These are phyloP conservation scores for Sutorius australiensis DNA, from an alignment of 768 basidiomycete genomes.

Conservation along the genomic window DNA sequence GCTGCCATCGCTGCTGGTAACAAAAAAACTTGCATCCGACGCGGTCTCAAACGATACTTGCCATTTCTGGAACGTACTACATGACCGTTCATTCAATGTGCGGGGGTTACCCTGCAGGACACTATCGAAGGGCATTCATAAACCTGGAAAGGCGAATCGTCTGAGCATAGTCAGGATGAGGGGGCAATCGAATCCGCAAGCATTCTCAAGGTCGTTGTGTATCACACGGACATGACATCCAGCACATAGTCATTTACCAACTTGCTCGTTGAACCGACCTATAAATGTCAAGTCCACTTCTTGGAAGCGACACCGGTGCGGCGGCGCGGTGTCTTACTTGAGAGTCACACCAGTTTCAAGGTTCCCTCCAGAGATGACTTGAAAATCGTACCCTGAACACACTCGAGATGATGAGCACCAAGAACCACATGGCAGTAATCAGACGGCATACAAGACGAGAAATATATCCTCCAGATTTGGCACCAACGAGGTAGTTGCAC, in stretches of 20 bases:
- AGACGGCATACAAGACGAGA: neutral
- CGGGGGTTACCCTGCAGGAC: neutral
- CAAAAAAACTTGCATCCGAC: neutral
- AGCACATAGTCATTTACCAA: slow-evolving; percentile 6
- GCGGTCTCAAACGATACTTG: slow-evolving; percentile 10
- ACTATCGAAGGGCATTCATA: neutral
- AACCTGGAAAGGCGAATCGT: slow-evolving; percentile 14
- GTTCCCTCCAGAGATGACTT: slow-evolving; percentile 3
- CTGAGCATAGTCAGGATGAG: neutral
- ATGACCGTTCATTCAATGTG: neutral
- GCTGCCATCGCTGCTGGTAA: slow-evolving; percentile 22
- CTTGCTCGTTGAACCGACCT: slow-evolving; percentile 8
- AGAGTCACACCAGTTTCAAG: slow-evolving; percentile 3
- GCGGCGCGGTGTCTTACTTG: slow-evolving; percentile 1
- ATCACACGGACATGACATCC: slow-evolving; percentile 29
- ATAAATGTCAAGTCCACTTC: slow-evolving; percentile 18
- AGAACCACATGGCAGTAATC: neutral
- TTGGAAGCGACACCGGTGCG: slow-evolving; percentile 23
- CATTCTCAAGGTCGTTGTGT: slow-evolving; percentile 4
- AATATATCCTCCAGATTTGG: neutral
- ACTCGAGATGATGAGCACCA: neutral
- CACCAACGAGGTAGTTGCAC: slow-evolving; percentile 13
- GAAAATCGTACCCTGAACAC: slow-evolving; percentile 1
- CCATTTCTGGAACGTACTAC: slow-evolving; percentile 20
- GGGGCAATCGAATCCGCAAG: slow-evolving; percentile 2